phyloP scores from a whole-genome alignment of 2,329 filamentous ascomycete genomes.

The Ascochyta fabae region DNA sequence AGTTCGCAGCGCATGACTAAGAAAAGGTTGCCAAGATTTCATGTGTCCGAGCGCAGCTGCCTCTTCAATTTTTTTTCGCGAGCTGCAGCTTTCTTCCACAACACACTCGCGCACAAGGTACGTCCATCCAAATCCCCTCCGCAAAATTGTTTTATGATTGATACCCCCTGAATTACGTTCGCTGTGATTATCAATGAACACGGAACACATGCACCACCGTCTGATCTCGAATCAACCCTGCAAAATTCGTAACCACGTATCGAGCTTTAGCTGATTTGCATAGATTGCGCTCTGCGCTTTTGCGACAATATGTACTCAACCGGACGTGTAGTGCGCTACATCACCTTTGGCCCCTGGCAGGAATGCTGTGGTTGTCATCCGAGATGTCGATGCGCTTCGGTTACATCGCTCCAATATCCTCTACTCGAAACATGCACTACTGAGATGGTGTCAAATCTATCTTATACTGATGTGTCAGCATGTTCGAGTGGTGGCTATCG shows the following conservation, averaged over 20 bases:
- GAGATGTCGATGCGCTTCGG: neutral
- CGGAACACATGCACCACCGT: conserved; percentile 69
- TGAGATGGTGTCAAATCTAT: neutral
- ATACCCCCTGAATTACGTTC: conserved; percentile 60
- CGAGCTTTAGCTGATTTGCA: conserved; percentile 28
- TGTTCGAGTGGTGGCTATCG: neutral
- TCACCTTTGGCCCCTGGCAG: neutral
- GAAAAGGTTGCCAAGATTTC: conserved; percentile 35
- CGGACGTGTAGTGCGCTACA: neutral
- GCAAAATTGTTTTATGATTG: conserved; percentile 53
- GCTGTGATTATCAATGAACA: conserved; percentile 62
- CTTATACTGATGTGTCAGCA: neutral
- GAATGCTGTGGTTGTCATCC: neutral
- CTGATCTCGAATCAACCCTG: conserved; percentile 47
- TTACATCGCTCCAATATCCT: neutral
- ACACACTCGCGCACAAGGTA: conserved; percentile 35
- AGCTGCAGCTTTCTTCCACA: conserved; percentile 27
- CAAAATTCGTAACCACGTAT: conserved; percentile 7
- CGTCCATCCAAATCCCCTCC: conserved; percentile 11
- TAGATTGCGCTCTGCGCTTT: neutral
- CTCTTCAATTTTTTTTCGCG: conserved; percentile 36
- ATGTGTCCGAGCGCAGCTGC: conserved; percentile 20
- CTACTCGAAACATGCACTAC: neutral
- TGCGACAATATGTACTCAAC: neutral
- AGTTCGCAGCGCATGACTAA: conserved; percentile 34